Base-by-base conservation (phyloP, 192 early-diverging fungal genomes). In the Coemansia sp. region DNA sequence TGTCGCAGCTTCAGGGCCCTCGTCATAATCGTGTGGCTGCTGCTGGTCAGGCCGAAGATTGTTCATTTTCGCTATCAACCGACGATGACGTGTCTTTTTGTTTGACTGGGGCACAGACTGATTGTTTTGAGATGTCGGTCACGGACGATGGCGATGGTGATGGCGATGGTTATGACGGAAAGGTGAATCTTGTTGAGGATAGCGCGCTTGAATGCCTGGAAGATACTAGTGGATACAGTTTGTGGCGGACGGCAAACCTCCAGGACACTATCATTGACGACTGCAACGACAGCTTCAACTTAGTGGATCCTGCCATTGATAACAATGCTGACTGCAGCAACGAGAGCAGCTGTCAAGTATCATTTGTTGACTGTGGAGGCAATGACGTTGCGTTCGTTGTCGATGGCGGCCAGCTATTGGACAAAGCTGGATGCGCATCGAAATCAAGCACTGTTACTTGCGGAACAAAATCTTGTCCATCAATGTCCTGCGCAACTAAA, bases 241-340 rank as follows among this genome's bases (percentile, higher is more conserved):
- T 59, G 35, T 59, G 57, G 57, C 57, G 57, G 35, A 59, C 57
- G 26, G 57, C 35, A 7, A 59, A 53, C 26, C 24, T 26, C 51
- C 51, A 26, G 51, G 51, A 59, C 57, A 59, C 18, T 15, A 33
- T 18, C 5, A 18, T 38, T 38, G 57, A 59, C n/a, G 57, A 59
- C 24, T 12, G 18, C 33, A 38, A 59, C 24, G 30, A 3, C 21
- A 30, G 16, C 21, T 26, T 26, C 11, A 21, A 33, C 12, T 0
- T 10, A 2, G 26, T 6, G 0, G 53, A 56, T 14, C 16, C 7
- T 30, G 33, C 4, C 24, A 26, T 2, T 26, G 12, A 33, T 33
- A 26, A 1, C 53, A 26, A n/a, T 15, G 26, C 6, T 5, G 5
- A n/a, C 52, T 18, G 34, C 56, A 58, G 56, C 30, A 58, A 24